A percentile compares a stretch with the other conserved stretches of the same genome.
Conservation (phyloP, 139 green algal genomes). For the Volvox africanus region DNA sequence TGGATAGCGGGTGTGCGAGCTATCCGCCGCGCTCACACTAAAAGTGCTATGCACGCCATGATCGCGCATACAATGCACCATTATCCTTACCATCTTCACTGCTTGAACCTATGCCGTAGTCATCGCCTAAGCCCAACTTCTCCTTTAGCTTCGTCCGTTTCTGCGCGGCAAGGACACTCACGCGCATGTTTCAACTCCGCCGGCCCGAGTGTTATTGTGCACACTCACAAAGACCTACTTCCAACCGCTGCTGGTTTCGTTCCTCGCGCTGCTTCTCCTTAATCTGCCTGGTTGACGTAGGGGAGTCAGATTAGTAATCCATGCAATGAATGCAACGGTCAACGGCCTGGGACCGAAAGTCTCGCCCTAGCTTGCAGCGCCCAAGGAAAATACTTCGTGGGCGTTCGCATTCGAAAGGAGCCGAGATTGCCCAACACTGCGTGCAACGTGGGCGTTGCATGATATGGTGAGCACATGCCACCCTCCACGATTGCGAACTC, state of each 20-base stretch:
- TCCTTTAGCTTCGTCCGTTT: constrained; percentile 67
- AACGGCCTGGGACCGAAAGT: too few relatives aligned
- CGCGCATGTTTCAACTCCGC: neutral
- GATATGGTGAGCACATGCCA: neutral
- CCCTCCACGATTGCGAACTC: constrained; percentile 24
- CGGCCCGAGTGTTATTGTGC: neutral
- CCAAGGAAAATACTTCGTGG: too few relatives aligned
- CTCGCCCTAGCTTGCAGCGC: too few relatives aligned
- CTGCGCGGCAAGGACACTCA: constrained; percentile 48
- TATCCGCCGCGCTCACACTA: too few relatives aligned
- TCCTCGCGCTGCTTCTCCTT: constrained; percentile 63
- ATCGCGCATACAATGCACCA: too few relatives aligned
- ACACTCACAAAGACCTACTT: constrained; percentile 70
- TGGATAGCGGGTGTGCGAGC: too few relatives aligned
- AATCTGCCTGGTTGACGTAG: constrained; percentile 54
- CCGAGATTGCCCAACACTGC: too few relatives aligned
- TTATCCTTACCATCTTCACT: constrained; percentile 30
- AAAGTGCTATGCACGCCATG: too few relatives aligned
- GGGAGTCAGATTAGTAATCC: too few relatives aligned
- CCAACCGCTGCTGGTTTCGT: constrained; percentile 63
- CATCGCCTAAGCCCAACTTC: constrained; percentile 54
- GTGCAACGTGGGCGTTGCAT: too few relatives aligned
- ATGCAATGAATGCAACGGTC: too few relatives aligned
- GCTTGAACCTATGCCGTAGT: constrained; percentile 53
- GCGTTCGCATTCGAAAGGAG: too few relatives aligned